Base-by-base conservation (phyloP, 106 monocot genomes). In the Dioscorea dumetorum region DNA sequence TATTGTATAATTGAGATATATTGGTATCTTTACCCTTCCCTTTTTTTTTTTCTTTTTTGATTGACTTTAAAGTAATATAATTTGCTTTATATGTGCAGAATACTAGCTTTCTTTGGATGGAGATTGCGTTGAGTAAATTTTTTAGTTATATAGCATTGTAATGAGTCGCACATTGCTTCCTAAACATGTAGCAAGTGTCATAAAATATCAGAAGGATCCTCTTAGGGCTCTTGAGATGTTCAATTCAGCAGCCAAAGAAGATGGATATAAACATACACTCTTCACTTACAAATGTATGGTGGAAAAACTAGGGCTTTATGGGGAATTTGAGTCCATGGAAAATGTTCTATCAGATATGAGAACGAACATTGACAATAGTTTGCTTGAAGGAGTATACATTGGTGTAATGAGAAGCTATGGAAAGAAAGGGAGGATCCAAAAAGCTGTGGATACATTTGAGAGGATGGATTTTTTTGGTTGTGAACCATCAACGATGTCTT, bases 391-490 rank as follows among this genome's bases (percentile, higher is more conserved):
- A 16, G 74, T 80, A 15, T 87, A 91, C 59, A 67, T 91, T 33
- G 61, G 48, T 62, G 91, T 75, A 8, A 91, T 91, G 75, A 79
- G 69, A 52, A 82, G 63, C 58, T 91, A 91, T 59, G 91, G 91
- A 9, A 68, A 62, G 19, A 67, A 50, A 34, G 84, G 91, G 24
- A 87, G 50, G 61, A 74, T 82, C 54, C 76, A 76, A 64, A 73
- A 86, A 31, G 95, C 95, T 5, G 95, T 88, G 2, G 73, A 91
- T 68, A 69, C 76, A 20, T 97, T 97, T 57, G 91, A 97, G 78
- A 81, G 86, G 71, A 88, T 97, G 95, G 88, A 88, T 48, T 82
- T 97, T 73, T 97, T 77, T 50, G 80, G 80, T 4, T 88, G 91
- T 48, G 80, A 80, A 20, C 88, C 91, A 8, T 72, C 82, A 18